A percentile compares a stretch with the other conserved stretches of the same genome.
phyloP scores from a whole-genome alignment of 345 rosid species.

The Euphorbia tirucalli region DNA sequence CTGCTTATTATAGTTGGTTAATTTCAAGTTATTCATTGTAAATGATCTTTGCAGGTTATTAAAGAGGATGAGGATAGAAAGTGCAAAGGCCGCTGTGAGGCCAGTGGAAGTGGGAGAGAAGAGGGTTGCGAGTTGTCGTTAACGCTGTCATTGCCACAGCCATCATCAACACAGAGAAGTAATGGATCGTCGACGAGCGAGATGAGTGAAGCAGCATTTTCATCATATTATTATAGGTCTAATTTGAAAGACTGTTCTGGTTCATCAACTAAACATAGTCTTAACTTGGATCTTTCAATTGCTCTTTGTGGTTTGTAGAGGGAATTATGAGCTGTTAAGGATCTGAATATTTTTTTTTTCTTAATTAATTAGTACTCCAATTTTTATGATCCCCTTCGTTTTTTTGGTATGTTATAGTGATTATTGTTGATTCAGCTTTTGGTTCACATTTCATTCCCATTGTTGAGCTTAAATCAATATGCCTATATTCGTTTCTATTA shows the following conservation, averaged over 20 bases:
- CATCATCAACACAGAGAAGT: slow-evolving; percentile 38
- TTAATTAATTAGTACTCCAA: neutral
- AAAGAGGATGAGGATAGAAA: slow-evolving; percentile 22
- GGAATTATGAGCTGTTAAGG: neutral
- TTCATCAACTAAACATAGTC: slow-evolving; percentile 32
- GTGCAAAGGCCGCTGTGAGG: neutral
- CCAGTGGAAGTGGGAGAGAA: neutral
- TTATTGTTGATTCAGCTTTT: neutral
- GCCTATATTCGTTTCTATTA: no score
- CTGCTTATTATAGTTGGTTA: neutral
- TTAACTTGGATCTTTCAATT: slow-evolving; percentile 66
- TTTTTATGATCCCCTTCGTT: neutral
- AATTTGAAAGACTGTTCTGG: slow-evolving; percentile 37
- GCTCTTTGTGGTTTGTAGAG: slow-evolving; percentile 54
- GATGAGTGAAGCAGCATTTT: slow-evolving; percentile 64
- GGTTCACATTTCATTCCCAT: neutral
- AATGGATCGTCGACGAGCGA: slow-evolving; percentile 59
- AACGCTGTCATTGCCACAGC: slow-evolving; percentile 48
- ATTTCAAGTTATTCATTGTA: neutral
- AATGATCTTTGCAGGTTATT: slow-evolving; percentile 25
- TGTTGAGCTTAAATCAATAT: neutral
- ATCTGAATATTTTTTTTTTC: neutral
- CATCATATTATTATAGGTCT: slow-evolving; percentile 40
- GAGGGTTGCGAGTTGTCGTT: slow-evolving; percentile 45
- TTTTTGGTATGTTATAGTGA: no score